Conservation (phyloP, 805 yeast species). For the Yamadazyma kitorensis region DNA sequence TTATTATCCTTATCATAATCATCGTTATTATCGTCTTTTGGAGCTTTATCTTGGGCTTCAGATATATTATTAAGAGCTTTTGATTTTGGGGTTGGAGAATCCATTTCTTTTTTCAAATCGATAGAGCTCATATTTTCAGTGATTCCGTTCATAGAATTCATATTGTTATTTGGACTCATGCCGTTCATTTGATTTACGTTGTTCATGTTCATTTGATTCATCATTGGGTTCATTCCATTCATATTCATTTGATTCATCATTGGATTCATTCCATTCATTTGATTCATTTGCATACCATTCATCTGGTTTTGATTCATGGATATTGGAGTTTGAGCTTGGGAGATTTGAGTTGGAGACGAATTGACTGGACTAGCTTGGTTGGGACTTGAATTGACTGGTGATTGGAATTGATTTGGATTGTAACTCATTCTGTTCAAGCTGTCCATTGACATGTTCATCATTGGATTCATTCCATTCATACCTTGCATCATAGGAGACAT, state of each 20-base stretch:
- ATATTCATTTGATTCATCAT: conserved; percentile 5
- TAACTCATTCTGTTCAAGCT: no score
- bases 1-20: no score
- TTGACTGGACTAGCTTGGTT: no score
- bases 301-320: background rate
- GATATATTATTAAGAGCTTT: no score
- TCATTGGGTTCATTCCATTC: conserved; percentile 7
- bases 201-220: conserved; percentile 5
- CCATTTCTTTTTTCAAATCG: background rate
- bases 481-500: conserved; percentile 8
- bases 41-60: no score
- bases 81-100: no score
- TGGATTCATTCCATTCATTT: conserved; percentile 5
- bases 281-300: conserved; percentile 2
- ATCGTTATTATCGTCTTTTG: no score
- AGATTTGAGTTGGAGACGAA: no score
- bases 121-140: conserved; percentile 4
- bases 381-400: no score
- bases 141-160: conserved; percentile 1
- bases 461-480: conserved; percentile 5
- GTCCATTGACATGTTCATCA: conserved; percentile 3
- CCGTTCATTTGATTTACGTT: conserved; percentile 3
- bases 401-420: no score
- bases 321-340: no score
- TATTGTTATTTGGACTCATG: conserved; percentile 2